phyloP scores from a whole-genome alignment of 345 rosid genomes.

The Euphorbia tirucalli region DNA sequence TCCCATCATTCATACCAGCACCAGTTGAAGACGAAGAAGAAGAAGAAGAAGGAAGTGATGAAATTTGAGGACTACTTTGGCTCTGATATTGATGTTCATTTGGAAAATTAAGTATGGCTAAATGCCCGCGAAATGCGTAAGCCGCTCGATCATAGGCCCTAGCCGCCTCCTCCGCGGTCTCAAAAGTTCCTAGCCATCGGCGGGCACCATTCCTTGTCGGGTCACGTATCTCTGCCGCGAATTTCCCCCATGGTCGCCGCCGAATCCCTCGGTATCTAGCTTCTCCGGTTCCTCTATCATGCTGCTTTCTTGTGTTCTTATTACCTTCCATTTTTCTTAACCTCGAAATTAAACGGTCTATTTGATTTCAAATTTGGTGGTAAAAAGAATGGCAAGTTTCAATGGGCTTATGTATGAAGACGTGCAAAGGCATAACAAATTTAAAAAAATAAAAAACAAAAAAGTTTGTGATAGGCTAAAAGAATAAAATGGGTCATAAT shows the following conservation, averaged over 20 bases:
- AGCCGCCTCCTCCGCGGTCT: constrained; percentile 30
- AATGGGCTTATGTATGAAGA: background rate
- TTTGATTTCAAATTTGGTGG: constrained; percentile 18
- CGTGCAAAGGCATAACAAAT: background rate
- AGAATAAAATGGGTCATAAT: constrained; percentile 6
- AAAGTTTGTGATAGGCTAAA: background rate
- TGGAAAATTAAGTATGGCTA: constrained; percentile 33
- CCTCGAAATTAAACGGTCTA: background rate
- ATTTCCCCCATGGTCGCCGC: constrained; percentile 80
- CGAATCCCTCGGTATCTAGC: constrained; percentile 66
- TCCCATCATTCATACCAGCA: no score
- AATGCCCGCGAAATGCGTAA: constrained; percentile 28
- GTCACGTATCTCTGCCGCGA: constrained; percentile 79
- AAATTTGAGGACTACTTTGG: background rate
- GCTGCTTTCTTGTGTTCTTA: constrained; percentile 7
- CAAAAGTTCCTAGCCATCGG: constrained; percentile 52
- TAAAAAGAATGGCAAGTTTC: background rate
- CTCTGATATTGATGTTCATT: constrained; percentile 17
- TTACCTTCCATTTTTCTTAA: constrained; percentile 26
- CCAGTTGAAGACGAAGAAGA: constrained; percentile 11
- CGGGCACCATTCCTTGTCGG: constrained; percentile 63
- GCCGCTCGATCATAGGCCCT: constrained; percentile 32
- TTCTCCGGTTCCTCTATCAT: constrained; percentile 24
- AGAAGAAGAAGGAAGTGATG: background rate
- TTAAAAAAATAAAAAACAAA: background rate